A percentile compares a stretch with the other conserved stretches of the same genome.
Evolutionary conservation across 768 basidiomycete species (phyloP).

Genomic region (Strobilomyces echinocephalus): DNA sequence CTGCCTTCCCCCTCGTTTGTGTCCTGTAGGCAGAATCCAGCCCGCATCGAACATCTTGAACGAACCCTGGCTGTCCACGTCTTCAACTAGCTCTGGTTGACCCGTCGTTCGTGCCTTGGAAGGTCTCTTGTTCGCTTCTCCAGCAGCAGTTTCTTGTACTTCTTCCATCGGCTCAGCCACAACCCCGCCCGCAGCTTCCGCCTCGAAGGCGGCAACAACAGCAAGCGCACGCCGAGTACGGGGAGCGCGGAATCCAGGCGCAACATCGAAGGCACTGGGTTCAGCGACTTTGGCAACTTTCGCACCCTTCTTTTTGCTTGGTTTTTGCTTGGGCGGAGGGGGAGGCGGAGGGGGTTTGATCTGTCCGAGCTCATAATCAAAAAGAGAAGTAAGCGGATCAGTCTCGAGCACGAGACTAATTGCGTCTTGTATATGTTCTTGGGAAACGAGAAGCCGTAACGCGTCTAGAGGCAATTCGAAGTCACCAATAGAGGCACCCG

Average conservation of each 20-base stretch:
- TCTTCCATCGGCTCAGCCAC: conserved; percentile 9
- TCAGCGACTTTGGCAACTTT: conserved; percentile 20
- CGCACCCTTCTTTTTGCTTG: conserved; percentile 36
- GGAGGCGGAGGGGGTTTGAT: conserved; percentile 59
- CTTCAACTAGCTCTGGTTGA: conserved; percentile 50
- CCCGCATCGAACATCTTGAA: conserved; percentile 83
- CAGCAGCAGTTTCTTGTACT: conserved; percentile 4
- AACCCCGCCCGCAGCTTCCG: conserved; percentile 28
- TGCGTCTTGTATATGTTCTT: conserved; percentile 48
- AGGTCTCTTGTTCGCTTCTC: conserved; percentile 26
- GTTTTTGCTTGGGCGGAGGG: conserved; percentile 41
- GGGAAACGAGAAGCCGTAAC: conserved; percentile 52
- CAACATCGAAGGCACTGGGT: conserved; percentile 32
- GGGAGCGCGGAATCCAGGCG: conserved; percentile 46
- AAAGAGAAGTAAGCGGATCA: conserved; percentile 61
- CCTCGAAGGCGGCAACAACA: conserved; percentile 42
- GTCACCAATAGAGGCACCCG: conserved; percentile 47
- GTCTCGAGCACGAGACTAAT: conserved; percentile 51
- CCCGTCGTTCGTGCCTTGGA: conserved; percentile 20
- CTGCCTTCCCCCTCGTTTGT: conserved; percentile 57
- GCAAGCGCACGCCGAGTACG: conserved; percentile 44
- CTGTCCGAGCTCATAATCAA: conserved; percentile 61
- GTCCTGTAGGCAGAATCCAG: conserved; percentile 80
- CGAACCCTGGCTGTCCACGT: conserved; percentile 64
- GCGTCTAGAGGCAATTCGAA: conserved; percentile 65